Evolutionary conservation across 2,329 filamentous ascomycete species (phyloP).

Genomic region (Graphiopsis chlorocephala): DNA sequence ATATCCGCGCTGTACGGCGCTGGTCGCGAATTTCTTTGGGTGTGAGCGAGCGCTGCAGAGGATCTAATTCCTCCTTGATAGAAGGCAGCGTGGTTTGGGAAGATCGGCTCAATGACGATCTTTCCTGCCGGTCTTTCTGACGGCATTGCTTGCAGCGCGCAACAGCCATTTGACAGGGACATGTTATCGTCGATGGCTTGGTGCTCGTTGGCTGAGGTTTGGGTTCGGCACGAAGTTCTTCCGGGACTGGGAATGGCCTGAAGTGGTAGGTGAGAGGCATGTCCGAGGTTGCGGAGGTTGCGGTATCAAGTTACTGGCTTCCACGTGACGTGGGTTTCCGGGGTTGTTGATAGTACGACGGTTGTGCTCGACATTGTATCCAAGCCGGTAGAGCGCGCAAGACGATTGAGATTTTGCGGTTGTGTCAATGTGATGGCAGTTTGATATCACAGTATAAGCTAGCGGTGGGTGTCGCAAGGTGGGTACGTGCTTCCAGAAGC

Average conservation of each 20-base stretch:
- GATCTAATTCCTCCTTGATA: constrained; percentile 5
- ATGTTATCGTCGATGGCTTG: not conserved
- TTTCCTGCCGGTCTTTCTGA: not conserved
- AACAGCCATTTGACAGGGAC: not conserved
- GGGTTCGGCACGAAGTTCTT: not conserved
- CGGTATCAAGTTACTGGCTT: constrained; percentile 5
- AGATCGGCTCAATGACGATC: not conserved
- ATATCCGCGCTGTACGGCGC: not conserved
- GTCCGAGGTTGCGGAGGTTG: not conserved
- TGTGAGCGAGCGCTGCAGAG: not conserved
- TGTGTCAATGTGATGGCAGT: constrained; percentile 1
- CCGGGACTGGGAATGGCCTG: constrained; percentile 1
- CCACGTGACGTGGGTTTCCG: not conserved
- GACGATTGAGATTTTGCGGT: not conserved
- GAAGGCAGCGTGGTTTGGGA: not conserved
- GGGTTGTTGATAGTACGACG: not conserved
- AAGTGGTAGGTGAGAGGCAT: constrained; percentile 16
- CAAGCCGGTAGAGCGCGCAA: not conserved
- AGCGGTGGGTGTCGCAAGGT: not conserved
- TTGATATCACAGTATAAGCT: constrained; percentile 3
- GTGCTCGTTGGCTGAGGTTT: not conserved
- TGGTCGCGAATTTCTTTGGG: constrained; percentile 9
- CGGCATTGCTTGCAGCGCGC: not conserved
- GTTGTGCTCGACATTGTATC: constrained; percentile 10
- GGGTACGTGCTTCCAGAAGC: not conserved